Percentiles rank a stretch among this genome's conserved stretches.
Evolutionary conservation across 371 early-diverging fungal species (phyloP).

Genomic region (Actinomortierella ambigua): DNA sequence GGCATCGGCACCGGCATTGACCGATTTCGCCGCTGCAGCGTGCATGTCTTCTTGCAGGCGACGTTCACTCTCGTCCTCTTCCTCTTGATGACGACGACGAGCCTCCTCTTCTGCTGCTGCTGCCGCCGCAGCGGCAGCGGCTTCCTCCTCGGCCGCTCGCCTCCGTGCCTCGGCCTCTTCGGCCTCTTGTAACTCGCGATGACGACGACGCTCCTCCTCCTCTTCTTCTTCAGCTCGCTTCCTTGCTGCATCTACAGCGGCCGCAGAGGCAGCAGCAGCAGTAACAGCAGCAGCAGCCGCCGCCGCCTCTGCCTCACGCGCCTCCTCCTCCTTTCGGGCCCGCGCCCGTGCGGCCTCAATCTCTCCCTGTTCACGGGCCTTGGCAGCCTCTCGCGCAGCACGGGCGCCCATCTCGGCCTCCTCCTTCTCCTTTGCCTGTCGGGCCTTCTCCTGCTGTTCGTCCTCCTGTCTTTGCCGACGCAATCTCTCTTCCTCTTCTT

Average conservation of each 20-base stretch:
- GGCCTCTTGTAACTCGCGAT: conserved; percentile 19
- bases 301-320: conserved; percentile 15
- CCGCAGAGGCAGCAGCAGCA: too few species aligned
- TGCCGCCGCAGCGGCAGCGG: conserved; percentile 45
- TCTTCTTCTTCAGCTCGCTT: conserved; percentile 24
- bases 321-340: conserved; percentile 39
- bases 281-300: conserved; percentile 22
- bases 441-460: conserved; percentile 5
- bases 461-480: conserved; percentile 13
- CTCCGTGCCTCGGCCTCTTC: conserved; percentile 38
- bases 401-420: conserved; percentile 48
- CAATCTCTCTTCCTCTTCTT: conserved; percentile 45
- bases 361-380: conserved; percentile 24
- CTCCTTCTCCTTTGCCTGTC: conserved; percentile 22
- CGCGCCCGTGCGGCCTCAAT: conserved; percentile 20
- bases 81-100: conserved; percentile 21
- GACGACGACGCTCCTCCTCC: conserved; percentile 17
- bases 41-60: conserved; percentile 38
- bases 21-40: conserved; percentile 31
- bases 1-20: conserved; percentile 22
- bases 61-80: conserved; percentile 33
- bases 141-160: conserved; percentile 33
- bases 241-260: too few species aligned
- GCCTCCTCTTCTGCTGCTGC: conserved; percentile 28
- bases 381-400: conserved; percentile 42